Conservation (phyloP, 176 grass and related monocot species). For the Oryza officinalis region DNA sequence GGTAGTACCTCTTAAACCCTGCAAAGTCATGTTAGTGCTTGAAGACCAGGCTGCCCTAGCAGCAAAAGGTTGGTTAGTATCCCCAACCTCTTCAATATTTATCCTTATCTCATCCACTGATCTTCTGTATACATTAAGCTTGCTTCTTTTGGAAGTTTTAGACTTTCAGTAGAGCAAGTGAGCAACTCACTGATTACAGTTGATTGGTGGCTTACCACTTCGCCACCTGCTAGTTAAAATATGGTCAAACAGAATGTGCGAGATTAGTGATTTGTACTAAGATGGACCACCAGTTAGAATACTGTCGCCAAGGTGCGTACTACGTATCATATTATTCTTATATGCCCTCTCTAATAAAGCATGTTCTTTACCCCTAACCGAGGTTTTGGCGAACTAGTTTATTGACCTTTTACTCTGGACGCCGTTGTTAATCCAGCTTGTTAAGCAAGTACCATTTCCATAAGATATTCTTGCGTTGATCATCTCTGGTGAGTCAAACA, state of each 20-base stretch:
- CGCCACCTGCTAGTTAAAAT: not conserved
- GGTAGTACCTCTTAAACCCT: too few species aligned
- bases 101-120: not conserved
- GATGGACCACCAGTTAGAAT: not conserved
- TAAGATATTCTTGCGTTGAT: too few species aligned
- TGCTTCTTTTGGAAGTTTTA: constrained; percentile 5
- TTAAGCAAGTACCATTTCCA: not conserved
- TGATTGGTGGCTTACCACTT: not conserved
- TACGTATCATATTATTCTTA: not conserved
- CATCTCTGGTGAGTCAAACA: not conserved
- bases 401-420: not conserved
- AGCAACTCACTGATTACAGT: not conserved
- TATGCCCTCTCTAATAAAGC: not conserved
- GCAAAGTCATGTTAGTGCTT: not conserved
- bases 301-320: not conserved
- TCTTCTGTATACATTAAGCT: not conserved
- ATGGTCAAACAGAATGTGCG: not conserved
- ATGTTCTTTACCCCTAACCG: not conserved
- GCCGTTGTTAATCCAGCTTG: not conserved
- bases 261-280: not conserved
- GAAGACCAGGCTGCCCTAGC: not conserved
- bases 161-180: too few species aligned
- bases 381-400: not conserved
- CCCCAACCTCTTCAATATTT: not conserved
- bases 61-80: not conserved